Evolutionary conservation across 345 rosid species (phyloP), one percentile per base, ranked within the genome.

Genomic region (Theobroma cacao): DNA sequence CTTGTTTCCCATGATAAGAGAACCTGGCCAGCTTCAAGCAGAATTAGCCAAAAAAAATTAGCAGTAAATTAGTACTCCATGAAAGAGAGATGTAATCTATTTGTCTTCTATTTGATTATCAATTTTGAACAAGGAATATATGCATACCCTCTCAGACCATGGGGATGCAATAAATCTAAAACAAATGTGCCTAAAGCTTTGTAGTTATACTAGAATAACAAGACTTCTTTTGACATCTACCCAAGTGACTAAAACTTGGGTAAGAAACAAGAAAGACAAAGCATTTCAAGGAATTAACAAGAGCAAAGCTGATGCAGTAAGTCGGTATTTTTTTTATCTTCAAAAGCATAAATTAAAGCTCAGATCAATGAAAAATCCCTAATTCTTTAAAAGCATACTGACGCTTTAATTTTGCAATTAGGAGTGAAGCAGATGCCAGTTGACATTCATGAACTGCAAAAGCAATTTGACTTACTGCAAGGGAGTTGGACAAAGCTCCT

Each of bases 1-100:
- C 77, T 90, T 90, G 85, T 89, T 92, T 67, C 98, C 95, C 98
- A 92, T 92, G 77, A 56, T 74, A 28, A 62, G 47, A 26, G 2
- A 18, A 77, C 75, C 85, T 75, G n/a, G 1, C 47, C 48, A 76
- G 68, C 80, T 74, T 81, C 59, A 55, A 68, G 47, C 3, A 73
- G 50, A 24, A 47, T 30, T 38, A 69, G 58, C 15, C 22, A 17
- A 26, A 28, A 69, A 52, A 10, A 72, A 52, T 61, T 72, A 20
- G 14, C 62, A 58, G 31, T 58, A 58, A n/a, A 53, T 7, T n/a
- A 7, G 9, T 22, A 43, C 13, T 41, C 53, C 26, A 43, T 1
- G 14, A 47, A 47, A 15, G 58, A 69, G 45, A 65, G 12, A 38
- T 65, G 9, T 68, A 47, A 69, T 58, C 58, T 47, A 69, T 17